Evolutionary conservation across 176 grass and related monocot genomes (phyloP).

Genomic region (Carex scoparia): DNA sequence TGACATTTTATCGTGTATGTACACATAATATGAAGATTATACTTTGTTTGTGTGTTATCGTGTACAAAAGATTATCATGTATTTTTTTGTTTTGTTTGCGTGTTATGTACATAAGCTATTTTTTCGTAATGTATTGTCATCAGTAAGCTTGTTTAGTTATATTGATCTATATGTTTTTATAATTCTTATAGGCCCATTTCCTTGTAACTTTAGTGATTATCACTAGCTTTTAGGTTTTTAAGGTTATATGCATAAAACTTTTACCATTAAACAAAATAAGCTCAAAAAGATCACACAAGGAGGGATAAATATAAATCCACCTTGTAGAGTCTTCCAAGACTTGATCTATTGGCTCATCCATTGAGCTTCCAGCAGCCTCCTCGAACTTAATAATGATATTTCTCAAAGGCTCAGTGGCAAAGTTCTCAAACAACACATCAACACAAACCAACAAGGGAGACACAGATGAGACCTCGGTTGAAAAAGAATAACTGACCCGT

Average conservation of each 20-base stretch:
- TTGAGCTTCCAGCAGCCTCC: slow-evolving; percentile 43
- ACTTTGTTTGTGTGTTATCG: neutral
- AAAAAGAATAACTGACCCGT: slow-evolving; percentile 78
- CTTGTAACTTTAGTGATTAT: neutral
- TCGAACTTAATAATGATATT: slow-evolving; percentile 68
- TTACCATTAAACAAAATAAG: neutral
- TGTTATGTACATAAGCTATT: neutral
- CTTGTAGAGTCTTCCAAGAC: slow-evolving; percentile 50
- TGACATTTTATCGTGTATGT: neutral
- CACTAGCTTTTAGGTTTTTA: neutral
- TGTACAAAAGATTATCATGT: neutral
- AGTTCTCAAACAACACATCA: slow-evolving; percentile 78
- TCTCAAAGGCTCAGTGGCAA: slow-evolving; percentile 37
- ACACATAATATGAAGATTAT: neutral
- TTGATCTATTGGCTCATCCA: slow-evolving; percentile 23
- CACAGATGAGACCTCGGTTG: slow-evolving; percentile 47
- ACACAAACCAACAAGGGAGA: slow-evolving; percentile 59
- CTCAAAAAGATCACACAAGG: neutral
- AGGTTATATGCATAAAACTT: neutral
- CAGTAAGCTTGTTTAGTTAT: neutral
- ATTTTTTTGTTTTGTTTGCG: neutral
- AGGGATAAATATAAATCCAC: slow-evolving; percentile 28
- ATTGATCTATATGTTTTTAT: neutral
- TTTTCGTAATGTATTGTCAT: neutral
- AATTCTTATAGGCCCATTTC: neutral